A percentile compares a stretch with the other conserved stretches of the same genome.
phyloP scores from a whole-genome alignment of 2,329 filamentous ascomycete genomes.

The Botrytis pseudocinerea region DNA sequence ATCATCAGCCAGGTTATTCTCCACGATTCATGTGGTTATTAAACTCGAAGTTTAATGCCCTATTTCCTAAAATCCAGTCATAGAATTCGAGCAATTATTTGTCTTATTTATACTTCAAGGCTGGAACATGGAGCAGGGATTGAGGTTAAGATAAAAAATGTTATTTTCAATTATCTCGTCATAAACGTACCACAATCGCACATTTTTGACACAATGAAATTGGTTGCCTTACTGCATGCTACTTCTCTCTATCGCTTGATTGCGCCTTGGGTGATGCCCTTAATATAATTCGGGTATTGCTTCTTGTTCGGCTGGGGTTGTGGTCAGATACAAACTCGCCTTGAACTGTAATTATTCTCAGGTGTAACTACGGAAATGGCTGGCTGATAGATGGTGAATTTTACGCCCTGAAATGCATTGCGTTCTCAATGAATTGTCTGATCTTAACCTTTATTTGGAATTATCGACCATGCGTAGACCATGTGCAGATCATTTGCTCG shows the following conservation, averaged over 20 bases:
- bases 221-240: conserved; percentile 9
- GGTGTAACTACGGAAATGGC: neutral
- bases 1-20: neutral
- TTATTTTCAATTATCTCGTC: neutral
- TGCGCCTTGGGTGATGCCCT: neutral
- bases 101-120: neutral
- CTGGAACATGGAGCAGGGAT: neutral
- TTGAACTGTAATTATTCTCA: neutral
- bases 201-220: neutral
- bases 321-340: neutral
- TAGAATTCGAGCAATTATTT: neutral
- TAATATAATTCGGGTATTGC: neutral
- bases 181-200: neutral
- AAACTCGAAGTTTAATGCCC: neutral
- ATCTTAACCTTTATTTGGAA: neutral
- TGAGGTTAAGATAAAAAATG: neutral
- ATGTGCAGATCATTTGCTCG: neutral
- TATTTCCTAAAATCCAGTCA: neutral
- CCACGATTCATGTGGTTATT: neutral
- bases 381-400: neutral
- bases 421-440: neutral
- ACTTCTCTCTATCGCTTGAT: neutral
- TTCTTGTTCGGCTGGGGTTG: neutral
- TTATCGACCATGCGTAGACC: neutral
- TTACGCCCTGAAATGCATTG: neutral